Base-by-base conservation (phyloP, 208 protist species). In the Angomonas deanei region DNA sequence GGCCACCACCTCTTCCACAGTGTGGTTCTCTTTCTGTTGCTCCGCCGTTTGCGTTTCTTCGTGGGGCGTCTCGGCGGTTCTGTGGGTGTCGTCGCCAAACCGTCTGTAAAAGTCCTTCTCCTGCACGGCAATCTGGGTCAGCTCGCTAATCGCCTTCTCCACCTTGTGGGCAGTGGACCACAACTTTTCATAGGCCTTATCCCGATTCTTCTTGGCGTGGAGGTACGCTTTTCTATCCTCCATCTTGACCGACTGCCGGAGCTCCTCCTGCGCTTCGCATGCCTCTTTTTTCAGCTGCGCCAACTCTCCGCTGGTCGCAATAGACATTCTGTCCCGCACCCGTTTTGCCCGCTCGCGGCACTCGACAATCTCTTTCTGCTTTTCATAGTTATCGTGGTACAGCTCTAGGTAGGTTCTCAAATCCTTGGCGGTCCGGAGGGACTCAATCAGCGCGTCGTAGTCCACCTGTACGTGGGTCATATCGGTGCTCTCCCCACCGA, bases 261-360 rank as follows among this genome's bases (percentile, higher is more conserved):
- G 65, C 36, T 54, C 52, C 50, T 69, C 63, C 62, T 89, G 82
- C 54, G 39, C 59, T 67, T 83, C 78, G 24, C 67, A 49, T 0
- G 66, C 69, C 30, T 78, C 68, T 64, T 78, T 72, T 6, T 62
- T 31, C 3, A 72, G 67, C n/a, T 66, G 4, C 21, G 64, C 31
- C 32, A 89, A 58, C 47, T 65, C 30, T 31, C 50, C 66, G 6
- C 74, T 74, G 23, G 76, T 86, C 19, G 78, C 76, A 8, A 80
- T 59, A 49, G 46, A 56, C 62, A 89, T 61, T 34, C 84, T 69
- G 27, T 66, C 48, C 55, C 68, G 70, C 4, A 82, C 72, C 48
- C 67, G 57, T n/a, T 70, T 27, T 0, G 55, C 68, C 17, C 78
- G 63, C 54, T 62, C 50, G 28, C 53, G 50, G 53, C 68, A 76